Base-by-base conservation (phyloP, 2,329 filamentous ascomycete species). In the Nigrospora osmanthi region DNA sequence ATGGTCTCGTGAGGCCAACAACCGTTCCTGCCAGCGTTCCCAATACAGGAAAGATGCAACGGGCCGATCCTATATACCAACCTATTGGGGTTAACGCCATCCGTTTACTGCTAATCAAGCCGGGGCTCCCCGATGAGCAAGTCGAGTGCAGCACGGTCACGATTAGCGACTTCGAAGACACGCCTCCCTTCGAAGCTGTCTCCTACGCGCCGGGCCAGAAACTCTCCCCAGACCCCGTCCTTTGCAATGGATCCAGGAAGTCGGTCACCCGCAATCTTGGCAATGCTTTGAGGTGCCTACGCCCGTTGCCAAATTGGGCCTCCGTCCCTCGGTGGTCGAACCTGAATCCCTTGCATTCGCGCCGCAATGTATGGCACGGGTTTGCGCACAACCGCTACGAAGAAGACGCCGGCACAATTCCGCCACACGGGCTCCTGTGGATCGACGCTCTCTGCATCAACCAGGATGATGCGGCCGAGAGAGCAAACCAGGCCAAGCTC, bases 361-460 rank as follows among this genome's bases (percentile, higher is more conserved):
- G 49, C 38, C 46, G 38, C 10, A 40, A 46, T 31, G 47, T 16
- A 14, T 54, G 52, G 52, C 35, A 47, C 6, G 30, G 35, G 12
- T 49, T 54, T 19, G 47, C 47, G 6, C 47, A 23, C 4, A 53
- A 54, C 33, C 42, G 52, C 32, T 46, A 52, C 31, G 52, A 54
- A 44, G 35, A 47, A 35, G 38, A 47, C 39, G 39, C 44, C 28
- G 35, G 48, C 32, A 47, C 44, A 4, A 40, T 39, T 11, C 46
- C 46, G 4, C 40, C 44, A n/a, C 47, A 49, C 42, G 39, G 40
- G 15, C 42, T 46, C 2, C 44, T 52, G 14, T 52, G 50, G 49
- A 44, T 52, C 15, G 50, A 53, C 34, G 41, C 48, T 10, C 44
- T 53, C n/a, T 51, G 54, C 43, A 53, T 58, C 12, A 42, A 57